Percentiles rank a stretch among this genome's conserved stretches.
phyloP scores from a whole-genome alignment of 495 filamentous ascomycete genomes.

The Aspergillus ostianus region DNA sequence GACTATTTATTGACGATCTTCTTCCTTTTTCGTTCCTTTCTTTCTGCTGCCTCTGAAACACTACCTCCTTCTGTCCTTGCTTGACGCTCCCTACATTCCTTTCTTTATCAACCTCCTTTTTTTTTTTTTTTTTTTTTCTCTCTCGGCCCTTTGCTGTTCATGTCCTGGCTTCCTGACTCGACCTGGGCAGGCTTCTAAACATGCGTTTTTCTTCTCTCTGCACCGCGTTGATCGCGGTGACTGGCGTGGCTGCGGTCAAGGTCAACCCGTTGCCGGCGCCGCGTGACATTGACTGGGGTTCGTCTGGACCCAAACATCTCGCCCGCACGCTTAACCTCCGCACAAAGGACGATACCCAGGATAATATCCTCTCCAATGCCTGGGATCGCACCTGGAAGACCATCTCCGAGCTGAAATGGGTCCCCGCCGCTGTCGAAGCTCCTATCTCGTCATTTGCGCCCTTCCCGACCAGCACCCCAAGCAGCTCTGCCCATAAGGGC shows the following conservation, averaged over 20 bases:
- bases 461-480: slow-evolving; percentile 42
- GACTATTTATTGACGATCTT: slow-evolving; percentile 2
- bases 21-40: neutral
- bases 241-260: slow-evolving; percentile 39
- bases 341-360: slow-evolving; percentile 21
- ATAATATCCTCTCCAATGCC: slow-evolving; percentile 34
- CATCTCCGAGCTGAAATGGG: slow-evolving; percentile 50
- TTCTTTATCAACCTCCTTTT: neutral
- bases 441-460: slow-evolving; percentile 45
- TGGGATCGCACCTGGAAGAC: slow-evolving; percentile 49
- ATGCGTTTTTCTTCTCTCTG: slow-evolving; percentile 35
- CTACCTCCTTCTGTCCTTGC: neutral
- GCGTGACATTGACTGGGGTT: slow-evolving; percentile 52
- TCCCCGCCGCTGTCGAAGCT: slow-evolving; percentile 49
- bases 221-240: slow-evolving; percentile 25
- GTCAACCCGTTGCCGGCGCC: slow-evolving; percentile 58
- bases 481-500: slow-evolving; percentile 7
- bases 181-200: slow-evolving; percentile 1
- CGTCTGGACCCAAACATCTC: slow-evolving; percentile 47
- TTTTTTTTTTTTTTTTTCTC: neutral
- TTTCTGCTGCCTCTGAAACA: neutral
- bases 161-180: neutral
- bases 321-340: slow-evolving; percentile 23
- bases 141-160: neutral
- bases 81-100: neutral